phyloP scores from a whole-genome alignment of 1,284 basidiomycete species.

The Leccinum pachyderme region DNA sequence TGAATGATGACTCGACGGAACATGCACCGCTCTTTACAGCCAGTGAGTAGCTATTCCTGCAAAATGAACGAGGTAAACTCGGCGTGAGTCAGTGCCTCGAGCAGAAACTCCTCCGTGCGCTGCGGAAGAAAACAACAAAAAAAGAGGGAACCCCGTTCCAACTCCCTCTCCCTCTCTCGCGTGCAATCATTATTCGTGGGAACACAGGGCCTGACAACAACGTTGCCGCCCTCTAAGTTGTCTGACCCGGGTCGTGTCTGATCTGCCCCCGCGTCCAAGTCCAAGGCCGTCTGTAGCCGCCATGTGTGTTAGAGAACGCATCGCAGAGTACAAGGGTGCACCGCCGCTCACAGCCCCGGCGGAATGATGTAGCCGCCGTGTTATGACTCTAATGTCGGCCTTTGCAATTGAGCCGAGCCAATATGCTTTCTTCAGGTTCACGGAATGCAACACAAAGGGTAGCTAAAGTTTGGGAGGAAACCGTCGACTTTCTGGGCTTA shows the following conservation, averaged over 20 bases:
- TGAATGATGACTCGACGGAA: conserved; percentile 11
- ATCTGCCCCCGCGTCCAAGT: not conserved
- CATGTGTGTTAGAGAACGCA: not conserved
- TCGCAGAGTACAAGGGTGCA: conserved; percentile 2
- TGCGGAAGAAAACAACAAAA: conserved; percentile 12
- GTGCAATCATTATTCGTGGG: not conserved
- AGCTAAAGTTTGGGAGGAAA: not conserved
- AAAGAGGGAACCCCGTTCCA: not conserved
- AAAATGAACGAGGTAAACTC: conserved; percentile 20
- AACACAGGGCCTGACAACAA: not conserved
- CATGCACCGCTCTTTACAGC: conserved; percentile 24
- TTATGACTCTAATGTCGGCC: not conserved
- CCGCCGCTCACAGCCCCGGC: conserved; percentile 17
- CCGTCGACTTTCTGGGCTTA: not conserved
- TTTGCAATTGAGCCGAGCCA: conserved; percentile 1
- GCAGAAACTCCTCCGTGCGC: conserved; percentile 13
- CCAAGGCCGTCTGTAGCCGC: not conserved
- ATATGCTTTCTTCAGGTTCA: not conserved
- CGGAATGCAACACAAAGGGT: not conserved
- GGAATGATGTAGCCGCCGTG: conserved; percentile 6
- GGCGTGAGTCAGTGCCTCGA: conserved; percentile 20
- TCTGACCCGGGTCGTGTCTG: not conserved
- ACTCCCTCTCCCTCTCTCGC: not conserved
- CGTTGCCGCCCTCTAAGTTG: not conserved
- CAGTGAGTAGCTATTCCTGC: conserved; percentile 24